Base-by-base conservation (phyloP, 2,329 filamentous ascomycete species). In the Aspergillus fumigatus region DNA sequence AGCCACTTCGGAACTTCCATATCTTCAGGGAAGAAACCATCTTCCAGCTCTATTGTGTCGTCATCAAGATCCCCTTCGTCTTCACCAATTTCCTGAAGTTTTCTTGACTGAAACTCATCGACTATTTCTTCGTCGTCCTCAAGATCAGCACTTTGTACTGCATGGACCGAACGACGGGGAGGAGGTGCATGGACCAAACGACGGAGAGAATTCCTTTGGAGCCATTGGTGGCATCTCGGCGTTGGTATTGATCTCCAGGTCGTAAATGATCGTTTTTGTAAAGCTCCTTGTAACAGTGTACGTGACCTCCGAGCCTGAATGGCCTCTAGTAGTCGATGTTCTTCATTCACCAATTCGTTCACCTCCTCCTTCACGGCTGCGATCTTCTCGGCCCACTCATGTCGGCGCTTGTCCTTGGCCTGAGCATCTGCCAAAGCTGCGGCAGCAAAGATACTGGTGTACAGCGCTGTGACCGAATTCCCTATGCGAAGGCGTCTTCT, bases 381-480 rank as follows among this genome's bases (percentile, higher is more conserved):
- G 45, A 77, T 75, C 62, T 74, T 73, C 63, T 76, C 70, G 55
- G 74, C 69, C 70, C 69, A 72, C 57, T 77, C 73, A 53, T 68
- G 62, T 40, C 73, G 73, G 32, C 72, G 72, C 60, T 71, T 66
- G 50, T 69, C 68, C 58, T 78, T 78, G 11, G 66, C 69, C 51
- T 66, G 67, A 8, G 73, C 71, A 64, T 78, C 75, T 50, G 70
- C 70, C 35, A 77, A 65, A 23, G 75, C 68, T 17, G 76, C 75
- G 8, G 69, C 70, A 6, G 73, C 75, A 48, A 77, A 76, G 19
- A 78, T 73, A 49, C 74, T 74, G 9, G 73, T 74, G 60, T 77
- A 76, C n/a, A 77, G 65, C n/a, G 71, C 69, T 0, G 75, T 77
- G 26, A 76, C 67, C 1, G 74, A 72, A 59, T 78, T 76, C n/a